Base-by-base conservation (phyloP, 768 basidiomycete genomes). In the Epithele typhae region DNA sequence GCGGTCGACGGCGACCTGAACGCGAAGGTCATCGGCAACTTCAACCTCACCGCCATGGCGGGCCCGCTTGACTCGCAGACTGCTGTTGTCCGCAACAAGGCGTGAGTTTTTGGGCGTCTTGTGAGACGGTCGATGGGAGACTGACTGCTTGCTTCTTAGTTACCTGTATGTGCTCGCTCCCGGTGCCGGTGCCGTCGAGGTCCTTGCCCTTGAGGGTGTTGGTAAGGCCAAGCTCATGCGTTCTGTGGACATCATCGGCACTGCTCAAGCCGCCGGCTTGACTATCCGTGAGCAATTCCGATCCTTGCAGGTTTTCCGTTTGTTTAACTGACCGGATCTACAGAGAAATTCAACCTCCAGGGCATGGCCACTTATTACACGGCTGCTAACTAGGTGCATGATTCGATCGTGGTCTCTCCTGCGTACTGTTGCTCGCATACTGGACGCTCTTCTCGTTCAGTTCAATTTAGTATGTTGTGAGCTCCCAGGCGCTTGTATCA, bases 1-100 rank as follows among this genome's bases (percentile, higher is more conserved):
- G 64, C 67, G 35, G 64, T 79, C 42, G 70, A 74, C 54, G 58
- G 62, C 40, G 71, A 74, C 49, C 63, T 78, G 30, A 67, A 68
- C 41, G 70, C 64, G 4, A 60, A 63, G 14, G 67, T 77, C 25
- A 72, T 75, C 33, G 71, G 27, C 8, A 14, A 52, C 43, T 56
- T 57, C 48, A 47, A 38, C 7, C 41, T 52, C 23, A 32, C 33
- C 5, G 37, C 43, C 3, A 37, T 35, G n/a, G 51, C 57, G 5
- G 46, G 53, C 4, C 57, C 64, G 10, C 58, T 63, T 24, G 64
- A 66, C 37, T 54, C 51, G 51, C 57, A 57, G 30, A 47, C 63
- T 24, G 65, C 63, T 1, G 59, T 54, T 2, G 36, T 66, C 22
- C 49, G 49, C 37, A 55, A 55, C 46, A 61, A 64, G 30, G 65